Conservation (phyloP, 805 yeast species). For the Ogataea pilisensis region DNA sequence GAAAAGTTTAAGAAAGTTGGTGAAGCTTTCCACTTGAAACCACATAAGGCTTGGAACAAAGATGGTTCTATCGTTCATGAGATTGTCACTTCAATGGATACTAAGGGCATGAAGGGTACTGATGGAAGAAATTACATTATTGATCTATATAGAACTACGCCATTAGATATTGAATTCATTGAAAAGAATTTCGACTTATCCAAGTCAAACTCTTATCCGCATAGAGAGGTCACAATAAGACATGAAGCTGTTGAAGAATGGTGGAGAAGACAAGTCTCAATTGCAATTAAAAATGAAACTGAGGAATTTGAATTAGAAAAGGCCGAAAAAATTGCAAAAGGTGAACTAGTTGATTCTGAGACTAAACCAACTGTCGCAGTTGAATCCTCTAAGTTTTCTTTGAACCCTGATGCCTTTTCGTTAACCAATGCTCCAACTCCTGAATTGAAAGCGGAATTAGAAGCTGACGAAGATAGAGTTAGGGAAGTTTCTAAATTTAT, state of each 20-base stretch:
- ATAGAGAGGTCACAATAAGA: slow-evolving; percentile 71
- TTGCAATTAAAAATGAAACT: slow-evolving; percentile 45
- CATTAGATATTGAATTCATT: slow-evolving; percentile 74
- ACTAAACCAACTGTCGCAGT: slow-evolving; percentile 47
- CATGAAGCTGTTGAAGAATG: slow-evolving; percentile 88
- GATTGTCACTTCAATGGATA: slow-evolving; percentile 66
- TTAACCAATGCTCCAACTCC: slow-evolving; percentile 38
- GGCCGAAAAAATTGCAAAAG: slow-evolving; percentile 10
- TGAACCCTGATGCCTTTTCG: slow-evolving; percentile 78
- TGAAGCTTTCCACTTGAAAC: slow-evolving; percentile 72
- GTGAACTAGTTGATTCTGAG: slow-evolving; percentile 30
- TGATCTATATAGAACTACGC: slow-evolving; percentile 81
- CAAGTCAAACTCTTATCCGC: slow-evolving; percentile 66
- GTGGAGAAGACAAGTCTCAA: slow-evolving; percentile 71
- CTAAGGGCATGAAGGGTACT: slow-evolving; percentile 81
- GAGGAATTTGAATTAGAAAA: slow-evolving; percentile 34
- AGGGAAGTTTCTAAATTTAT: slow-evolving; percentile 67
- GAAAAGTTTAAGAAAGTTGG: slow-evolving; percentile 57
- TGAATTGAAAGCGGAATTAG: slow-evolving; percentile 32
- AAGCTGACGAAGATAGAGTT: slow-evolving; percentile 59
- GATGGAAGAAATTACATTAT: slow-evolving; percentile 82
- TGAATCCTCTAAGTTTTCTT: slow-evolving; percentile 48
- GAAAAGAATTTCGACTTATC: slow-evolving; percentile 49
- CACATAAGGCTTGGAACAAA: slow-evolving; percentile 53
- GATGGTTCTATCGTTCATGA: slow-evolving; percentile 41